A percentile compares a stretch with the other conserved stretches of the same genome.
Conservation (phyloP, 176 grass and related monocot species). For the Cocos nucifera region DNA sequence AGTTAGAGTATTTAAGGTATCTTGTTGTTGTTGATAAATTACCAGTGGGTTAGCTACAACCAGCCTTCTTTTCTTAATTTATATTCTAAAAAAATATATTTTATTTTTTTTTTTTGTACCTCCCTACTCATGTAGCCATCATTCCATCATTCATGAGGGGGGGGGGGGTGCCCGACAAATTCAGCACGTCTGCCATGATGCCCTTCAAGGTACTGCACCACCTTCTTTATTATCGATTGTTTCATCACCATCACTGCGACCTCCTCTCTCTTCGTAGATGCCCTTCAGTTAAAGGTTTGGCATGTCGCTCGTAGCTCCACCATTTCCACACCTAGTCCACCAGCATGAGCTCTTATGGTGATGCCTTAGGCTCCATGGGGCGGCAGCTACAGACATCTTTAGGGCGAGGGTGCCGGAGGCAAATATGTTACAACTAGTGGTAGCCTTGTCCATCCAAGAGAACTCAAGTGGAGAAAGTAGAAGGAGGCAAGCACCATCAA, state of each 20-base stretch:
- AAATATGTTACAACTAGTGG: conserved; percentile 48
- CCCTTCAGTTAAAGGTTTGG: conserved; percentile 36
- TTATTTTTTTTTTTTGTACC: not conserved
- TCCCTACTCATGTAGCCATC: conserved; percentile 4
- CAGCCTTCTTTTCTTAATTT: too few relatives aligned
- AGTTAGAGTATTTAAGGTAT: too few relatives aligned
- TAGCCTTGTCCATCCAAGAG: conserved; percentile 51
- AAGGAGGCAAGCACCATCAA: too few relatives aligned
- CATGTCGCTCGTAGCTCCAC: conserved; percentile 31
- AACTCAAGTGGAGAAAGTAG: conserved; percentile 23
- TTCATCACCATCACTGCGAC: conserved; percentile 19
- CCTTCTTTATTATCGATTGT: conserved; percentile 53
- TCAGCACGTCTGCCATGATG: conserved; percentile 27
- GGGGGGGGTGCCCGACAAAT: conserved; percentile 25
- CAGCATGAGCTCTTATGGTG: conserved; percentile 52
- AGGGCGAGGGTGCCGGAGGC: conserved; percentile 65
- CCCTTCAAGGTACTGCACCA: conserved; percentile 54
- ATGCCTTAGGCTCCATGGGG: conserved; percentile 46
- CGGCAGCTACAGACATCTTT: conserved; percentile 50
- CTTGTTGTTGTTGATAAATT: too few relatives aligned
- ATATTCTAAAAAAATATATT: too few relatives aligned
- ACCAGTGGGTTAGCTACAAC: too few relatives aligned
- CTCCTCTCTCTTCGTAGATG: conserved; percentile 21
- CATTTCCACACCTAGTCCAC: conserved; percentile 62
- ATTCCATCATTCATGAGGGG: not conserved